A percentile compares a stretch with the other conserved stretches of the same genome.
phyloP scores from a whole-genome alignment of 768 basidiomycete species.

The Hygrocybe coccinea region DNA sequence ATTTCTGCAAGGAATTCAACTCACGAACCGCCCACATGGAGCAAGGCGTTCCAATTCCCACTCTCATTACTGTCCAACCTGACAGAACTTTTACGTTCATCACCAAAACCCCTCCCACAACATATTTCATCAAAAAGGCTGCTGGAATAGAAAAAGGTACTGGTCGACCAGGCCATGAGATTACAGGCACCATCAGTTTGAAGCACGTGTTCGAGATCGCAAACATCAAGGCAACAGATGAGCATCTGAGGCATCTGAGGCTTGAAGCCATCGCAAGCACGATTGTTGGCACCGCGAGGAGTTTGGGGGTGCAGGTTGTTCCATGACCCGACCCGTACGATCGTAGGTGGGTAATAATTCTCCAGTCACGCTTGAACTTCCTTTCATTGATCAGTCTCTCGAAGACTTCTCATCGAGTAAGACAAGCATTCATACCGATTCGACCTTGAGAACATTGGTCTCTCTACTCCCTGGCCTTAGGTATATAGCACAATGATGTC shows the following conservation, averaged over 20 bases:
- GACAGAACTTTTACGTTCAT: conserved; percentile 94
- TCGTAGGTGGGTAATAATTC: not conserved
- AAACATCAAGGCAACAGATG: conserved; percentile 90
- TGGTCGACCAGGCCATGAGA: conserved; percentile 73
- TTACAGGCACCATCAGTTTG: conserved; percentile 76
- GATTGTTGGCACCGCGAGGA: conserved; percentile 83
- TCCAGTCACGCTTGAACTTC: no score
- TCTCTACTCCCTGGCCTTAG: not conserved
- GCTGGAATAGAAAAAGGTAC: conserved; percentile 89
- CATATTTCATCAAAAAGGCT: conserved; percentile 87
- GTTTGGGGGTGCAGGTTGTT: conserved; percentile 85
- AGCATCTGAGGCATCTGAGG: conserved; percentile 79
- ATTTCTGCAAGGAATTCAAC: conserved; percentile 99
- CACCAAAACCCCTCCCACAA: conserved; percentile 85
- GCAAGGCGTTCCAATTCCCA: conserved; percentile 83
- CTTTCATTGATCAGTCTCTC: no score
- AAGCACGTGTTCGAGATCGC: conserved; percentile 99
- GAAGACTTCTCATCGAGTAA: no score
- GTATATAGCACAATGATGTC: not conserved
- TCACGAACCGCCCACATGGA: conserved; percentile 88
- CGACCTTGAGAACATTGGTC: no score
- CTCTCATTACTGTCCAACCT: conserved; percentile 88
- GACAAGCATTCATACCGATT: no score
- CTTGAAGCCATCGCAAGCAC: conserved; percentile 86
- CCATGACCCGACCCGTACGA: conserved; percentile 45